Conservation (phyloP, 257 asterid species). For the Solanum chilense region DNA sequence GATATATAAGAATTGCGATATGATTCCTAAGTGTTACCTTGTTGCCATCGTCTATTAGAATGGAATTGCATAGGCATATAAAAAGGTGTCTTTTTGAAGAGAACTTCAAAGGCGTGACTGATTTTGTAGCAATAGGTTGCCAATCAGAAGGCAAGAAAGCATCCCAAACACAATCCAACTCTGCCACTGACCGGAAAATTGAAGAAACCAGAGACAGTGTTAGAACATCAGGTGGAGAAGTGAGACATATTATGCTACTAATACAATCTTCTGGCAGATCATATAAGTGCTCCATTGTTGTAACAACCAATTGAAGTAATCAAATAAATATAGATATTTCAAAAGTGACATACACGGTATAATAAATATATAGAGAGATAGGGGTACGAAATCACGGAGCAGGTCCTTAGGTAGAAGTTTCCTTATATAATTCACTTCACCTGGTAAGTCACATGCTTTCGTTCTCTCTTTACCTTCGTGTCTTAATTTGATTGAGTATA, state of each 20-base stretch:
- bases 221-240: slow-evolving; percentile 16
- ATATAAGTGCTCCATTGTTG: not conserved
- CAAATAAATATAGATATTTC: not conserved
- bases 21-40: not conserved
- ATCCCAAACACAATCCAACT: slow-evolving; percentile 18
- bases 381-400: not conserved
- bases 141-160: slow-evolving; percentile 25
- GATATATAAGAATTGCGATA: not conserved
- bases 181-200: slow-evolving; percentile 7
- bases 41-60: slow-evolving; percentile 17
- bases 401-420: not conserved
- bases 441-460: not conserved
- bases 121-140: slow-evolving; percentile 1
- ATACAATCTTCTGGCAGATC: slow-evolving; percentile 21
- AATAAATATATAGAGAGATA: not conserved
- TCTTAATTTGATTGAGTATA: too few species aligned
- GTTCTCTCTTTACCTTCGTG: not conserved
- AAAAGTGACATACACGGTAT: not conserved
- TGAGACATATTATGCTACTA: slow-evolving; percentile 9
- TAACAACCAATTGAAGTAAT: not conserved
- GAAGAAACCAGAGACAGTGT: slow-evolving; percentile 9
- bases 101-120: not conserved
- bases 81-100: slow-evolving; percentile 21
- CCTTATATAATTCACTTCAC: not conserved
- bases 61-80: not conserved